Evolutionary conservation across 2,329 filamentous ascomycete species (phyloP).

Genomic region (Microascus cirrosus): DNA sequence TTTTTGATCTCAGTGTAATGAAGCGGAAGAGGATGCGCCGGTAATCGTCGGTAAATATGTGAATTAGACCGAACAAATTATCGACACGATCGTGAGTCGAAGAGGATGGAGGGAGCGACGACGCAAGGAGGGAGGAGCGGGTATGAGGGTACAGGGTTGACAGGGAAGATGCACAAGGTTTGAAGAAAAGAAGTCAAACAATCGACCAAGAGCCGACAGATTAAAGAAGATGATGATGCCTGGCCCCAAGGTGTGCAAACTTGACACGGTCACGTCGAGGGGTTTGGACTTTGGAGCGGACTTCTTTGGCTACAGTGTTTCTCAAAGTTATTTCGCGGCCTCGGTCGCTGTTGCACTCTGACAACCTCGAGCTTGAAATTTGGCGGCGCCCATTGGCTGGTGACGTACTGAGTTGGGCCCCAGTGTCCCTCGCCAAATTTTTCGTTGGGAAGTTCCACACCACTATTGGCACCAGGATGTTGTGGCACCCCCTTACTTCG

Average conservation of each 20-base stretch:
- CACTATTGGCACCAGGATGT: neutral
- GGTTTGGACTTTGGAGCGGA: neutral
- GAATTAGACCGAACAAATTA: neutral
- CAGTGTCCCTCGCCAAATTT: neutral
- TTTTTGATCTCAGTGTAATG: neutral
- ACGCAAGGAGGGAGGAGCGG: neutral
- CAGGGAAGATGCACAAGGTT: conserved; percentile 7
- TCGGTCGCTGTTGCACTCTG: neutral
- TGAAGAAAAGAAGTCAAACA: conserved; percentile 3
- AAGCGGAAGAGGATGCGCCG: neutral
- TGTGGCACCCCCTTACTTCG: neutral
- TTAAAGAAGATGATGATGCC: conserved; percentile 5
- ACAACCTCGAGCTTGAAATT: neutral
- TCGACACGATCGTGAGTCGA: neutral
- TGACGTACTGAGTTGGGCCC: neutral
- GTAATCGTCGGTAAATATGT: neutral
- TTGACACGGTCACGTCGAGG: neutral
- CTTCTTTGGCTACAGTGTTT: neutral
- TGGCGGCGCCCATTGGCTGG: neutral
- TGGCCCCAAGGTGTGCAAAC: conserved; percentile 5
- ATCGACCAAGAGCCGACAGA: conserved; percentile 4
- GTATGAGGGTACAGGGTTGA: conserved; percentile 1
- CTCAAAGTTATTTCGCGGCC: neutral
- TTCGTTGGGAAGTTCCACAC: neutral
- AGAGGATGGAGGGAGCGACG: neutral